These are phyloP conservation scores for Toxicodendron radicans DNA, from an alignment of 345 rosid species.

Conservation along the genomic window DNA sequence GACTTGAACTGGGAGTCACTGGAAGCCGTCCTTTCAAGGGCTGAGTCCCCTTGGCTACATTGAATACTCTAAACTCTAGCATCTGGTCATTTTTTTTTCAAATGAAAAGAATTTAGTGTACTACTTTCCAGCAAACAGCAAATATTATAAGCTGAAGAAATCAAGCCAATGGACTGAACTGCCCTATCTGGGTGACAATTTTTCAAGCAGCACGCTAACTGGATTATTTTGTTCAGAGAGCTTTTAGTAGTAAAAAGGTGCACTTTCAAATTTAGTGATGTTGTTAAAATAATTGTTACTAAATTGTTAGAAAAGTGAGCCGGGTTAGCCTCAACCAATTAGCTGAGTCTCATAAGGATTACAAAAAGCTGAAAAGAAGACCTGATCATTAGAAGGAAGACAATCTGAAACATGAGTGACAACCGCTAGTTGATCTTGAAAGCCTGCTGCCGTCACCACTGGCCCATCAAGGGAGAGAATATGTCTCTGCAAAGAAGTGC, in stretches of 20 bases:
- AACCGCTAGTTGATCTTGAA: slow-evolving; percentile 74
- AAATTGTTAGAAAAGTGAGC: neutral
- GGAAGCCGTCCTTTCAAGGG: slow-evolving; percentile 69
- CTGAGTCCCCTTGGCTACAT: slow-evolving; percentile 59
- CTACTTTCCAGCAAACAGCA: neutral
- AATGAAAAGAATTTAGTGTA: slow-evolving; percentile 5
- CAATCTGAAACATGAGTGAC: slow-evolving; percentile 80
- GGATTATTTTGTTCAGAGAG: neutral
- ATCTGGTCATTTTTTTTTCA: slow-evolving; percentile 45
- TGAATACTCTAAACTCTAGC: slow-evolving; percentile 69
- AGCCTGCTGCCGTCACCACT: slow-evolving; percentile 82
- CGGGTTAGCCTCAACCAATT: neutral
- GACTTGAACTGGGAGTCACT: slow-evolving; percentile 71
- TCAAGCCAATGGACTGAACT: neutral
- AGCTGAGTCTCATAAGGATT: slow-evolving; percentile 6
- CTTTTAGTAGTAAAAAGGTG: neutral
- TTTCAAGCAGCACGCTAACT: neutral
- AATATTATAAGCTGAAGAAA: neutral
- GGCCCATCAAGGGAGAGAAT: slow-evolving; percentile 86
- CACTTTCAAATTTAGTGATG: neutral
- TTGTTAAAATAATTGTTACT: neutral
- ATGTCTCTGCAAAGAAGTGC: slow-evolving; percentile 58
- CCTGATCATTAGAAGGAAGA: slow-evolving; percentile 89
- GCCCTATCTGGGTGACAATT: neutral
- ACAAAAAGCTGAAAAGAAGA: slow-evolving; percentile 16